phyloP scores from a whole-genome alignment of 371 early-diverging fungal species.

The Entomophthora muscae region DNA sequence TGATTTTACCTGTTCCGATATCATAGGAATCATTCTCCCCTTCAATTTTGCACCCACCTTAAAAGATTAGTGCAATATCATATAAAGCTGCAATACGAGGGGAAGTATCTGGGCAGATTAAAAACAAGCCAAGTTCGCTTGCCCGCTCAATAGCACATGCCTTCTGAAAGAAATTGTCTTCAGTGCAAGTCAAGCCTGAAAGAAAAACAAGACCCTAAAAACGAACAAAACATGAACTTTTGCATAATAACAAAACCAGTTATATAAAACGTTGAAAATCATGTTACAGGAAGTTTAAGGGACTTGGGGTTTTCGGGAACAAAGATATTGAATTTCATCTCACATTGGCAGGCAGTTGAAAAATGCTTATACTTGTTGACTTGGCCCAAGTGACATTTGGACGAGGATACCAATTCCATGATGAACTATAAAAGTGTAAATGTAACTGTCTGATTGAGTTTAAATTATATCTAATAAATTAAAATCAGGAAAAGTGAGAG shows the following conservation, averaged over 20 bases:
- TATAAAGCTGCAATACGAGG: slow-evolving; percentile 27
- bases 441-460: too few relatives aligned
- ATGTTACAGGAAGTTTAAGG: slow-evolving; percentile 25
- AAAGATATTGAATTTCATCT: slow-evolving; percentile 57
- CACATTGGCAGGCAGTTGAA: slow-evolving; percentile 13
- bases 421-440: too few relatives aligned
- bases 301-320: slow-evolving; percentile 28
- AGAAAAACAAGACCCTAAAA: slow-evolving; percentile 20
- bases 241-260: background rate
- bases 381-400: slow-evolving; percentile 1
- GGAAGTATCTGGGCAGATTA: slow-evolving; percentile 65
- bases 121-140: slow-evolving; percentile 36
- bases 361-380: background rate
- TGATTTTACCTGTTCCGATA: slow-evolving; percentile 22
- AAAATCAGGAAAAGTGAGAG: too few relatives aligned
- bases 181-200: slow-evolving; percentile 48
- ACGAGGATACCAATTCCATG: background rate
- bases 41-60: slow-evolving; percentile 24
- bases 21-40: slow-evolving; percentile 31
- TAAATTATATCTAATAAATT: too few relatives aligned
- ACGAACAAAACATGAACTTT: background rate
- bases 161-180: slow-evolving; percentile 69
- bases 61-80: background rate
- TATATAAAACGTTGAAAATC: background rate
- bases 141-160: slow-evolving; percentile 45